Base-by-base conservation (phyloP, 1,139 yeast species). In the Yamadazyma dendronema region DNA sequence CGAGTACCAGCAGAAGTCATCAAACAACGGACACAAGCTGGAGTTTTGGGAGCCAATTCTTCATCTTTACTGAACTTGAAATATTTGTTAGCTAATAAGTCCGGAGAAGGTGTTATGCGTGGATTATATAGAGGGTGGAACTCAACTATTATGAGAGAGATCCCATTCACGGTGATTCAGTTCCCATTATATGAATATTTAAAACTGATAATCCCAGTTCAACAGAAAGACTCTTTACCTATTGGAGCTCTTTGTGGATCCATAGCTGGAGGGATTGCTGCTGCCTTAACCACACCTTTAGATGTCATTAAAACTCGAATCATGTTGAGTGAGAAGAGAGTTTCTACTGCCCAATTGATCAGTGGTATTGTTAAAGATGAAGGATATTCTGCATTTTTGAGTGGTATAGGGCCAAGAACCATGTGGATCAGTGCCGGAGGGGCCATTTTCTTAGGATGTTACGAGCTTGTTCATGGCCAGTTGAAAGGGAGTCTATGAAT, bases 371-470 rank as follows among this genome's bases (percentile, higher is more conserved):
- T 74, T 13, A 57, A 56, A 24, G 87, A 83, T 37, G 95, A 86
- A 52, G 95, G 95, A 0, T 60, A 66, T 34, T 47, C 56, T 7
- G 89, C 84, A 1, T 87, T 92, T 47, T 75, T 79, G 56, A 77
- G 76, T 36, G 98, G 98, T 4, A 74, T 90, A 28, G 97, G 95
- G 0, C 97, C 98, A 2, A 72, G 98, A 57, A 89, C 97, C 0
- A 74, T 86, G 78, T 92, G 98, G 98, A 92, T 92, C 43, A 83
- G 95, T 65, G 94, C 95, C 3, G 99, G 99, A 13, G 99, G 99
- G 14, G 96, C 97, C 22, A 88, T 94, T 26, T 92, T 94, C 65
- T 70, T 92, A 40, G 99, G 99, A 3, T 87, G 88, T 41, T 92
- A 92, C 55, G 98, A 92, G 60, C 62, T 83, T 17, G 90, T 84